phyloP scores from a whole-genome alignment of 306 rosid species.

The Parietaria judaica region DNA sequence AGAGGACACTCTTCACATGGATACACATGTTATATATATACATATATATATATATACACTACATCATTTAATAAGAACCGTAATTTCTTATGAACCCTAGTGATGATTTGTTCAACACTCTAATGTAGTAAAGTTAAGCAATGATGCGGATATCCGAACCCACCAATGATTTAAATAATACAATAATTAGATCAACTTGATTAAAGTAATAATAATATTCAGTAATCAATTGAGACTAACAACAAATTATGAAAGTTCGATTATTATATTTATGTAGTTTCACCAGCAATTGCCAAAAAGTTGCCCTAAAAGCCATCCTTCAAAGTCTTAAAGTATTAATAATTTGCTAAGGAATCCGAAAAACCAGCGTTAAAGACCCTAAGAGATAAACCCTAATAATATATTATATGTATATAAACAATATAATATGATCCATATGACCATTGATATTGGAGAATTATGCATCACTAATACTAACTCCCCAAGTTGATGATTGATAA shows the following conservation, averaged over 20 bases:
- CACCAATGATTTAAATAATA: constrained; percentile 19
- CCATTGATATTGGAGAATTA: constrained; percentile 27
- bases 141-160: constrained; percentile 30
- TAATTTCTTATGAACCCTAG: constrained; percentile 7
- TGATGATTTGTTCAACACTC: constrained; percentile 28
- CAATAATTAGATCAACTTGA: constrained; percentile 19
- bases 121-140: constrained; percentile 22
- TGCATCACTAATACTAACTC: constrained; percentile 20
- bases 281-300: constrained; percentile 12
- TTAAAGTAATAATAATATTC: constrained; percentile 18
- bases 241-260: constrained; percentile 19
- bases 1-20: constrained; percentile 65
- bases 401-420: neutral
- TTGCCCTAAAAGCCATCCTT: constrained; percentile 7
- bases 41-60: neutral
- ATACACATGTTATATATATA: constrained; percentile 47
- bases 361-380: constrained; percentile 34
- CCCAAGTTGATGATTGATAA: constrained; percentile 19
- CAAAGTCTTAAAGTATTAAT: constrained; percentile 21
- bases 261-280: constrained; percentile 13
- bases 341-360: constrained; percentile 27
- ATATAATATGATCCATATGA: constrained; percentile 1
- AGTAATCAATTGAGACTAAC: constrained; percentile 22
- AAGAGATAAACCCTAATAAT: constrained; percentile 18
- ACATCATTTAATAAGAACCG: neutral